Evolutionary conservation across 345 rosid genomes (phyloP).

Genomic region (Euclidium syriacum): DNA sequence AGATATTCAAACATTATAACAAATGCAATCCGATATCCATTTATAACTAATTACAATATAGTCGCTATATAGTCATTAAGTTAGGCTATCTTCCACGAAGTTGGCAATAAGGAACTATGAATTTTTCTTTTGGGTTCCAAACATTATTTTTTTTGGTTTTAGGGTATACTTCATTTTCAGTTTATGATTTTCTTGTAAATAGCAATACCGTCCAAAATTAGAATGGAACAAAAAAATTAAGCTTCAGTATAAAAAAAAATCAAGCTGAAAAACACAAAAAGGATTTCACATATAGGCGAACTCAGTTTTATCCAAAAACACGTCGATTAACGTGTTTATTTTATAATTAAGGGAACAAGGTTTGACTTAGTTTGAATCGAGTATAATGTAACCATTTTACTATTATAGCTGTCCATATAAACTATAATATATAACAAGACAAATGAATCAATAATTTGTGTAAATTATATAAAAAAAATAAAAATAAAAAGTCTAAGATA

Average conservation of each 20-base stretch:
- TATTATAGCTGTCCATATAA: background rate
- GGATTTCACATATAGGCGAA: background rate
- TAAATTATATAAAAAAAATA: background rate
- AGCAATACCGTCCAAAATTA: too few relatives aligned
- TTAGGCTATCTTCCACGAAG: background rate
- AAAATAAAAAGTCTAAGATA: background rate
- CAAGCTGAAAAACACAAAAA: background rate
- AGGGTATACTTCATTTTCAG: too few relatives aligned
- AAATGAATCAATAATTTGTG: background rate
- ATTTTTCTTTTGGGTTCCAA: background rate
- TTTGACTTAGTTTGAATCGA: constrained; percentile 21
- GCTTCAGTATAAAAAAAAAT: background rate
- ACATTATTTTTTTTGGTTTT: too few relatives aligned
- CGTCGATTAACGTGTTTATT: constrained; percentile 1
- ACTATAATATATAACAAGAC: constrained; percentile 12
- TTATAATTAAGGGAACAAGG: constrained; percentile 22
- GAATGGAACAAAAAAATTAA: background rate
- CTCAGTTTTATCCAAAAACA: background rate
- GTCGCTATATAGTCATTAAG: background rate
- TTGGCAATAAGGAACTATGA: constrained; percentile 2
- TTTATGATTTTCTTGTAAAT: too few relatives aligned
- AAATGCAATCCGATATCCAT: too few relatives aligned
- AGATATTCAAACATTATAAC: too few relatives aligned
- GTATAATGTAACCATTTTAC: background rate
- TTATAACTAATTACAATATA: too few relatives aligned